Conservation (phyloP, 2,329 filamentous ascomycete genomes). For the Myriosclerotinia duriaeana region DNA sequence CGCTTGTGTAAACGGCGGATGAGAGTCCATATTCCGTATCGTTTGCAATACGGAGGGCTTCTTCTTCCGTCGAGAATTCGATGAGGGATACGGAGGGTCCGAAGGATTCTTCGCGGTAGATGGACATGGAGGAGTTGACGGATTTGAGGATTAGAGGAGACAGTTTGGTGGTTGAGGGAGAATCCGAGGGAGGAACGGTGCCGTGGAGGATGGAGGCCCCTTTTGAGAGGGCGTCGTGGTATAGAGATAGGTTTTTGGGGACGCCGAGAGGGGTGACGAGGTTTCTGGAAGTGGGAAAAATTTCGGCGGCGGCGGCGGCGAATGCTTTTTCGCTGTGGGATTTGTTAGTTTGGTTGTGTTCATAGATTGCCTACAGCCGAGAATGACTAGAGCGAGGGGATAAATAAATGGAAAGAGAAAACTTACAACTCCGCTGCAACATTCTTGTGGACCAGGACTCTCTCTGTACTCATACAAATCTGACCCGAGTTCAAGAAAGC, state of each 20-base stretch:
- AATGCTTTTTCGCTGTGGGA: neutral
- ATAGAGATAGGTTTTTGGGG: slow-evolving; percentile 63
- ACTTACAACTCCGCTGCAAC: slow-evolving; percentile 49
- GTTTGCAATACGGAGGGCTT: slow-evolving; percentile 73
- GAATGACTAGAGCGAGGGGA: neutral
- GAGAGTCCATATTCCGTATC: slow-evolving; percentile 77
- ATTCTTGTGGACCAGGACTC: slow-evolving; percentile 59
- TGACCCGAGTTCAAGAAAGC: slow-evolving; percentile 74
- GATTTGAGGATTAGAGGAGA: slow-evolving; percentile 66
- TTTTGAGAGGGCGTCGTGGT: slow-evolving; percentile 66
- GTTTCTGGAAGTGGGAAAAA: neutral
- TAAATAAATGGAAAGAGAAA: neutral
- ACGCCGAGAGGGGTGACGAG: slow-evolving; percentile 65
- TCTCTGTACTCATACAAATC: slow-evolving; percentile 83
- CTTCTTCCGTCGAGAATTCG: slow-evolving; percentile 65
- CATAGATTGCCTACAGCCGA: neutral
- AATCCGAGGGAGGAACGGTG: slow-evolving; percentile 34
- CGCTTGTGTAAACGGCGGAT: slow-evolving; percentile 69
- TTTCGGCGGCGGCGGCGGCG: slow-evolving; percentile 1
- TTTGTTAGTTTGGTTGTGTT: neutral
- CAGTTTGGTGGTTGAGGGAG: slow-evolving; percentile 46
- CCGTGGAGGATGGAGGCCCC: slow-evolving; percentile 57
- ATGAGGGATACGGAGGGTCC: slow-evolving; percentile 71
- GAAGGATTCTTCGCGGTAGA: slow-evolving; percentile 75
- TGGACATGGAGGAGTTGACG: slow-evolving; percentile 69